Conservation (phyloP, 352 stramenopile species). For the Phytophthora sp. region DNA sequence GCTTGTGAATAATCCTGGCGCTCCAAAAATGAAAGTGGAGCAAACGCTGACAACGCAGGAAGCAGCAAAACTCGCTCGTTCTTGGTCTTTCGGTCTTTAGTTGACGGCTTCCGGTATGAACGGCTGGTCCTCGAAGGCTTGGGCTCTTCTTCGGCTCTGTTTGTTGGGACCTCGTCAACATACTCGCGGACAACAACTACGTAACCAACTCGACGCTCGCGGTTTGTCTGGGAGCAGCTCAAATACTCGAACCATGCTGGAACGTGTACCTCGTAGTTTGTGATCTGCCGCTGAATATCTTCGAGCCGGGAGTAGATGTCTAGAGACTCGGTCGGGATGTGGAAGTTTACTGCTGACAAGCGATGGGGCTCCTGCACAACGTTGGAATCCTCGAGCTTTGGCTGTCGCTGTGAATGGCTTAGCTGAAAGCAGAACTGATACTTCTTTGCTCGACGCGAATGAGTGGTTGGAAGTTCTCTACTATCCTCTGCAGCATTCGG, state of each 20-base stretch:
- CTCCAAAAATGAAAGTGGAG: slow-evolving; percentile 46
- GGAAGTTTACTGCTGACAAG: not conserved
- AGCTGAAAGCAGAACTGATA: slow-evolving; percentile 69
- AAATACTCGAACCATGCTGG: slow-evolving; percentile 68
- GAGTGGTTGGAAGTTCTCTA: not conserved
- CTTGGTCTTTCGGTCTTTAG: slow-evolving; percentile 3
- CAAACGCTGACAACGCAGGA: slow-evolving; percentile 44
- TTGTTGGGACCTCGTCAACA: not conserved
- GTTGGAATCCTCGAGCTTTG: not conserved
- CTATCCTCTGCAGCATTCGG: slow-evolving; percentile 30
- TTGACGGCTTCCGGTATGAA: not conserved
- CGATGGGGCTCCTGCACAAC: not conserved
- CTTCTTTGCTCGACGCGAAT: slow-evolving; percentile 46
- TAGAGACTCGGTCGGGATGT: not conserved
- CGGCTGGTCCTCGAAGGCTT: not conserved
- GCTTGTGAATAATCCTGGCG: slow-evolving; percentile 25
- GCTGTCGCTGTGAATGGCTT: slow-evolving; percentile 27
- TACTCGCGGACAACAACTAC: slow-evolving; percentile 42
- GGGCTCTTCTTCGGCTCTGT: not conserved
- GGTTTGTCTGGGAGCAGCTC: slow-evolving; percentile 36
- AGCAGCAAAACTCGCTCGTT: slow-evolving; percentile 46
- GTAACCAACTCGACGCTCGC: slow-evolving; percentile 58
- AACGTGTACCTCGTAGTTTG: slow-evolving; percentile 41
- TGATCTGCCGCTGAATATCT: slow-evolving; percentile 35
- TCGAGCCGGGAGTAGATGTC: slow-evolving; percentile 15